Percentiles rank a stretch among this genome's conserved stretches.
These are phyloP conservation scores for Lentinula boryana DNA, from an alignment of 768 basidiomycete genomes.

Conservation along the genomic window DNA sequence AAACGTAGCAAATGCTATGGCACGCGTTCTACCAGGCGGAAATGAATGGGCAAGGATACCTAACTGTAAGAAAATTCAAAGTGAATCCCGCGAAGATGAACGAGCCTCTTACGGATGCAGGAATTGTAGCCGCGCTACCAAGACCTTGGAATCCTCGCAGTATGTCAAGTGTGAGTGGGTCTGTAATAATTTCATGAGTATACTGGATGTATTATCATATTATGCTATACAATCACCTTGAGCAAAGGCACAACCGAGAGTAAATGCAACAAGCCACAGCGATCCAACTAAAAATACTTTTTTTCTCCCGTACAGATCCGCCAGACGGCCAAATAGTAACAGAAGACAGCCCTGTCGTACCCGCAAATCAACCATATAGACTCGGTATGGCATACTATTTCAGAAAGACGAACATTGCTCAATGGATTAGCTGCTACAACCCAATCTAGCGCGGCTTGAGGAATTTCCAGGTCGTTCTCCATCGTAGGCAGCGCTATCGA, in stretches of 20 bases:
- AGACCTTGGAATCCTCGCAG: slow-evolving; percentile 76
- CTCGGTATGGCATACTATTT: neutral
- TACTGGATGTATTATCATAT: neutral
- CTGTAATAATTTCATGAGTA: slow-evolving; percentile 23
- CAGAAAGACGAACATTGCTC: slow-evolving; percentile 45
- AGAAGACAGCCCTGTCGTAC: slow-evolving; percentile 63
- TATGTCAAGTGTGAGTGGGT: slow-evolving; percentile 56
- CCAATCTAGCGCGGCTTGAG: slow-evolving; percentile 58
- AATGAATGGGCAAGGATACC: slow-evolving; percentile 83
- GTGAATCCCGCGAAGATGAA: neutral
- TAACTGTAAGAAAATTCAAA: slow-evolving; percentile 31
- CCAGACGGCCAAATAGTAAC: slow-evolving; percentile 70
- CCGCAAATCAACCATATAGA: neutral
- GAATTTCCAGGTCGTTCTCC: slow-evolving; percentile 40
- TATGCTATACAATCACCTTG: slow-evolving; percentile 26
- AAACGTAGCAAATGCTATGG: slow-evolving; percentile 78
- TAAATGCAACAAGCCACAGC: slow-evolving; percentile 44
- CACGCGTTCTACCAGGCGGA: slow-evolving; percentile 57
- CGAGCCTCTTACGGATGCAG: slow-evolving; percentile 48
- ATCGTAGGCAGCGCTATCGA: slow-evolving; percentile 50
- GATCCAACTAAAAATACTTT: slow-evolving; percentile 60
- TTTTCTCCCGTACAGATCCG: slow-evolving; percentile 76
- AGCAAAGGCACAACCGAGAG: slow-evolving; percentile 61
- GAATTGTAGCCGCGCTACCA: slow-evolving; percentile 73
- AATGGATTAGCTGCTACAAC: slow-evolving; percentile 60